Conservation (phyloP, 495 filamentous ascomycete genomes). For the Corynascus novoguineensis region DNA sequence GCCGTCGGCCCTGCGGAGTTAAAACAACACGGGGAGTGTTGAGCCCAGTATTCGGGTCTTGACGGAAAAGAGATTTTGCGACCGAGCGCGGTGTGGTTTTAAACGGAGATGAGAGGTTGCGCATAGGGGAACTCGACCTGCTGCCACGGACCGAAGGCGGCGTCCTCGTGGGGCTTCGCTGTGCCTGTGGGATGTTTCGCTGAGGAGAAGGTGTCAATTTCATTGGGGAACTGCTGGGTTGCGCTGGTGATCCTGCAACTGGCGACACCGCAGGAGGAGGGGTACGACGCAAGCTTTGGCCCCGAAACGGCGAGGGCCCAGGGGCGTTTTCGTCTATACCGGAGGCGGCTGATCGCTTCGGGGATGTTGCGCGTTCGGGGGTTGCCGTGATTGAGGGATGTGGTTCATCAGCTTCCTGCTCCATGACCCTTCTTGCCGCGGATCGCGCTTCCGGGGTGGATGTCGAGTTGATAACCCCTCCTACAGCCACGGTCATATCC, state of each 20-base stretch:
- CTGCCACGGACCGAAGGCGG: constrained; percentile 28
- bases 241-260: constrained; percentile 1
- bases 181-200: constrained; percentile 5
- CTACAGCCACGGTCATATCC: constrained; percentile 54
- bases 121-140: constrained; percentile 33
- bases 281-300: constrained; percentile 51
- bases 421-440: constrained; percentile 55
- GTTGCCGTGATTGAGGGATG: constrained; percentile 50
- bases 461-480: constrained; percentile 44
- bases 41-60: constrained; percentile 51
- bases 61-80: constrained; percentile 49
- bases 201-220: constrained; percentile 14
- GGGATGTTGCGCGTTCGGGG: constrained; percentile 32
- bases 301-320: constrained; percentile 49
- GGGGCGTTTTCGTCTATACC: constrained; percentile 53
- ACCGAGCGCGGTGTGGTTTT: constrained; percentile 24
- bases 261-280: neutral
- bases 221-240: constrained; percentile 10
- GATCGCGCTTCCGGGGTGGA: constrained; percentile 35
- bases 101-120: constrained; percentile 17
- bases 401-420: constrained; percentile 51
- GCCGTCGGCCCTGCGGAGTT: constrained; percentile 56
- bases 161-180: constrained; percentile 11
- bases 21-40: constrained; percentile 60
- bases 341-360: constrained; percentile 12